Base-by-base conservation (phyloP, 225 moss, liverwort and hornwort species). In the Antitrichia curtipendula region DNA sequence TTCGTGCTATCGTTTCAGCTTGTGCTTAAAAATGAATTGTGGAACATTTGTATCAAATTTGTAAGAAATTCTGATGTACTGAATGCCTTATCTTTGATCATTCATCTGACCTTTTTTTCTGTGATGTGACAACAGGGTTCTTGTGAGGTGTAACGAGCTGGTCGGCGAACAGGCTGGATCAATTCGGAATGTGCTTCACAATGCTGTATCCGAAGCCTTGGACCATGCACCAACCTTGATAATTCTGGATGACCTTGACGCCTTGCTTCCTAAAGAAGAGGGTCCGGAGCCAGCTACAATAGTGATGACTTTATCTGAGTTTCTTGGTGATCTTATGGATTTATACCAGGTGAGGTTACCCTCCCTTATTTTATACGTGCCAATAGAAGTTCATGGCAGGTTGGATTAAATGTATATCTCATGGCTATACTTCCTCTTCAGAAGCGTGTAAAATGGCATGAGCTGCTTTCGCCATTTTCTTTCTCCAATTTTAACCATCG, bases 211-310 rank as follows among this genome's bases (percentile, higher is more conserved):
- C 62, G 95, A 95, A 91, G 97, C 95, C 78, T 89, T 96, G 75
- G 93, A 94, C 80, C 96, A 91, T 93, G 92, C 96, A 82, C 98
- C 98, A 60, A 88, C 98, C 73, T 91, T 99, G 94, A 94, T 99
- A 75, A 94, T 99, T 87, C 91, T 99, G 90, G 98, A 99, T 89
- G 96, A 96, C 87, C 92, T 99, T 74, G 98, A 99, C 86, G 91
- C 93, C 62, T 88, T 96, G 78, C 91, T 99, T 86, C 94, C 98
- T 59, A 93, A 91, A 78, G 98, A 94, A 63, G 98, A 95, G 69
- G 96, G 96, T 65, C 94, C 95, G 70, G 98, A 96, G 87, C 96
- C 93, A 78, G 91, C 91, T 78, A 89, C 96, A 64, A 89, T 95
- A 85, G 96, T 96, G 57, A 87, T 94, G 78, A 89, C 92, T 59